Base-by-base conservation (phyloP, 2,329 filamentous ascomycete species). In the Neonectria sp. region DNA sequence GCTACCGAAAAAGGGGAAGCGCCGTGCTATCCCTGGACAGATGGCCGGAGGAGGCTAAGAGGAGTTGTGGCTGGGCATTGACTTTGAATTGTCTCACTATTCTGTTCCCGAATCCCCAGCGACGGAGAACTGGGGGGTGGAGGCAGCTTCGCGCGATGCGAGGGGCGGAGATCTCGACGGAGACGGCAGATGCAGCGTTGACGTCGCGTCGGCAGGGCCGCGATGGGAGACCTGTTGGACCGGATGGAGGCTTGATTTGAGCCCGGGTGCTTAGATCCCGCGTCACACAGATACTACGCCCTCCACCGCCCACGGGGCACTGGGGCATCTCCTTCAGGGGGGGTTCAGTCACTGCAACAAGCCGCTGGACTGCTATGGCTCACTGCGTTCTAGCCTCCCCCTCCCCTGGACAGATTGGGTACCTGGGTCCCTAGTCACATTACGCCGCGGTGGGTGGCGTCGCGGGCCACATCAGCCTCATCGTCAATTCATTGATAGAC, bases 1-100 rank as follows among this genome's bases (percentile, higher is more conserved):
- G 63, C 51, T 48, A 51, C 58, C 66, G 35, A 25, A 58, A 53
- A 37, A 59, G 58, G 63, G 63, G 53, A 57, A 63, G 35, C 48
- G 43, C 25, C 51, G 59, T 55, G 59, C 29, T 55, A 51, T 58
- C 33, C 58, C 53, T 48, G 49, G 37, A 61, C 45, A 40, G 57
- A 57, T 37, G 46, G 57, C 45, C 46, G 57, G 57, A 35, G 27
- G 55, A 45, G 51, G 51, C 51, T 53, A 37, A 35, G 51, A 65
- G 52, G 52, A 57, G 49, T 33, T 24, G 51, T 37, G 31, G 31
- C 31, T 37, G 51, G 51, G 51, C 51, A 53, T 53, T n/a, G 51
- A 53, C 51, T 53, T 35, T 33, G 3, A 37, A 35, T 6, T 35
- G 51, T 53, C 51, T 53, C 33, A 53, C 51, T 37, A 17, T 6